Conservation (phyloP, 2,329 filamentous ascomycete genomes). For the Fusarium pininemorale region DNA sequence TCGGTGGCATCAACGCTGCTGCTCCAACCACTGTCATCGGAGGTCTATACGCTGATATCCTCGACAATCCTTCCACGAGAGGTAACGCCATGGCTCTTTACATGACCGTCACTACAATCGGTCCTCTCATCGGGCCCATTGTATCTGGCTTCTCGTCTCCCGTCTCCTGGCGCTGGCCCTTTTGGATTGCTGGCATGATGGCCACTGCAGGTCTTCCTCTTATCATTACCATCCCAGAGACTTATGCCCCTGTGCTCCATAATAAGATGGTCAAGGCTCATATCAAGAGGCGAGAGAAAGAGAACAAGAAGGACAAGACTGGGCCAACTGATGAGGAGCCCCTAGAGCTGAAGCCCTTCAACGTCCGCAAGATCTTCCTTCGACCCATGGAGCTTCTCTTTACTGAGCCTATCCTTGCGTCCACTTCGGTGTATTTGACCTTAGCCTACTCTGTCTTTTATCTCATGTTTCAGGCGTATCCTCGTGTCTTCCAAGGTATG, state of each 20-base stretch:
- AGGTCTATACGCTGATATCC: constrained; percentile 47
- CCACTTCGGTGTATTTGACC: constrained; percentile 59
- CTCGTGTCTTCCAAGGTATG: constrained; percentile 56
- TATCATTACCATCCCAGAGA: constrained; percentile 54
- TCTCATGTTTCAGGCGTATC: constrained; percentile 62
- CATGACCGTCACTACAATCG: constrained; percentile 48
- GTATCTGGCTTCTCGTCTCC: constrained; percentile 61
- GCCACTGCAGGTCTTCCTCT: constrained; percentile 43
- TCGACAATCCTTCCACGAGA: constrained; percentile 45
- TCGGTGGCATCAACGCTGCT: constrained; percentile 47
- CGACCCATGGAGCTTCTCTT: constrained; percentile 59
- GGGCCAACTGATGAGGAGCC: constrained; percentile 48
- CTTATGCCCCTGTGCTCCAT: constrained; percentile 61
- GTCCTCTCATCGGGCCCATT: constrained; percentile 58
- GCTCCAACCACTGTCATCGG: constrained; percentile 48
- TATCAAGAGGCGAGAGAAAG: constrained; percentile 53
- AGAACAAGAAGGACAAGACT: constrained; percentile 56
- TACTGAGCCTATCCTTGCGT: constrained; percentile 59
- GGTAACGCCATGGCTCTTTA: constrained; percentile 48
- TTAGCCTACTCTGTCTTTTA: constrained; percentile 62
- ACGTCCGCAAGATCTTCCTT: constrained; percentile 57
- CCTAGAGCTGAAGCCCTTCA: constrained; percentile 48
- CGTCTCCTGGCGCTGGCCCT: constrained; percentile 52
- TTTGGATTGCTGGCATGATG: constrained; percentile 51
- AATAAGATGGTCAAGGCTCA: constrained; percentile 58